Evolutionary conservation across 2,329 filamentous ascomycete genomes (phyloP), one percentile per base, ranked within the genome.

Genomic region (Bipolaris oryzae): DNA sequence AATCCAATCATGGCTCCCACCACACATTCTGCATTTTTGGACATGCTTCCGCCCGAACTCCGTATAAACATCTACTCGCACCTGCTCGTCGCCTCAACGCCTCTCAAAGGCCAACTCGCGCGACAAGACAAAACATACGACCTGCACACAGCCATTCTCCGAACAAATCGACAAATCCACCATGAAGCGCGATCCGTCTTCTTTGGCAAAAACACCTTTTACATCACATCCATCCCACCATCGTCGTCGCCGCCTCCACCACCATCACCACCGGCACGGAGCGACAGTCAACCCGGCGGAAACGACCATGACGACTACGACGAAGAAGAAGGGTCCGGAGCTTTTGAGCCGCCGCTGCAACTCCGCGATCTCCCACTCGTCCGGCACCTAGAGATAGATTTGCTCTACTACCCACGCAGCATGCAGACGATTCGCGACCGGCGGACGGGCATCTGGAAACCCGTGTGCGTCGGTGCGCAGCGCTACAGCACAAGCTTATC

Each of bases 141-240:
- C n/a, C 62, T 72, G 3, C 68, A 73, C 28, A 73, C 77, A 5
- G 61, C 62, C 33, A 72, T 80, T 43, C 69, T 80, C 2, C 67
- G 74, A 15, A 67, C 66, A 20, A 78, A 72, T 62, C 74, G 72
- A 46, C 72, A 75, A 31, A 71, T 80, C 55, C 68, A 79, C 66
- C 69, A 72, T 28, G 78, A 80, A 68, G 76, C 78, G 1, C 70
- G 73, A 23, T 67, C 67, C 23, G 68, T 77, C 21, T 77, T 80
- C 54, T 79, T 78, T 58, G 70, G 70, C 53, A 76, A 75, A 54
- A 80, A 80, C 59, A 70, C 65, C 9, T 78, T 80, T 60, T 58
- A 61, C 38, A 54, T 74, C 43, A 67, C 62, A 21, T 66, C 63
- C 4, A 25, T 61, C 7, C 58, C 60, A 1, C 53, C 60, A 7